These are phyloP conservation scores for Leavenworthia alabamica DNA, from an alignment of 345 rosid species.

Conservation along the genomic window DNA sequence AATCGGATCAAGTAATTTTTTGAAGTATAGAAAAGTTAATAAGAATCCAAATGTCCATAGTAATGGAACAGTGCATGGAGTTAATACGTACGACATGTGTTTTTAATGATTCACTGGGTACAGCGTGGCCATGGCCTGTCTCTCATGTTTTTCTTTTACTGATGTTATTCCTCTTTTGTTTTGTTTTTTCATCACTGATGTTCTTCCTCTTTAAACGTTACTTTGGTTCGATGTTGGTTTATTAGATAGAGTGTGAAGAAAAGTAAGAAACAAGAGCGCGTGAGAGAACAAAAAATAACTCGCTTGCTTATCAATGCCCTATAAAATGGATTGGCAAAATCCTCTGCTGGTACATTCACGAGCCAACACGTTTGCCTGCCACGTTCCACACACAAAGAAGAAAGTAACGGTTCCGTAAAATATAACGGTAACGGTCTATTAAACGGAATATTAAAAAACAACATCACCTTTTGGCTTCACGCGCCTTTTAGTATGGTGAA, in stretches of 20 bases:
- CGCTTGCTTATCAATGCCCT: too few relatives aligned
- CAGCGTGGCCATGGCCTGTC: neutral
- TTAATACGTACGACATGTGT: neutral
- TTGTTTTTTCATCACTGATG: too few relatives aligned
- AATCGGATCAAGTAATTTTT: neutral
- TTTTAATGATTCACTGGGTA: neutral
- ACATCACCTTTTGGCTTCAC: neutral
- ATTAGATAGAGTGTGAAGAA: too few relatives aligned
- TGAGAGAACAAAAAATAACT: too few relatives aligned
- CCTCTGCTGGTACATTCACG: constrained; percentile 11
- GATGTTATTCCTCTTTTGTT: too few relatives aligned
- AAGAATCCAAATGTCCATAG: neutral
- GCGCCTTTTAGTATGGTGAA: neutral
- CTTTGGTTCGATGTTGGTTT: too few relatives aligned
- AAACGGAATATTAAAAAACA: neutral
- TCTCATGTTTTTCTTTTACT: too few relatives aligned
- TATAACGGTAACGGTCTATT: neutral
- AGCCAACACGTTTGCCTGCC: constrained; percentile 30
- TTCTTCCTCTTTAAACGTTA: too few relatives aligned
- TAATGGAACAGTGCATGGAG: neutral
- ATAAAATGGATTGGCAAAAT: neutral
- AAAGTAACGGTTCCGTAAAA: constrained; percentile 6
- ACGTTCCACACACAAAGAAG: constrained; percentile 24
- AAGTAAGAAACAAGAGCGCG: too few relatives aligned
- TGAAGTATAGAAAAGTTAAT: too few relatives aligned